Conservation (phyloP, 169 alveolate species). For the Plasmodium coatneyi region DNA sequence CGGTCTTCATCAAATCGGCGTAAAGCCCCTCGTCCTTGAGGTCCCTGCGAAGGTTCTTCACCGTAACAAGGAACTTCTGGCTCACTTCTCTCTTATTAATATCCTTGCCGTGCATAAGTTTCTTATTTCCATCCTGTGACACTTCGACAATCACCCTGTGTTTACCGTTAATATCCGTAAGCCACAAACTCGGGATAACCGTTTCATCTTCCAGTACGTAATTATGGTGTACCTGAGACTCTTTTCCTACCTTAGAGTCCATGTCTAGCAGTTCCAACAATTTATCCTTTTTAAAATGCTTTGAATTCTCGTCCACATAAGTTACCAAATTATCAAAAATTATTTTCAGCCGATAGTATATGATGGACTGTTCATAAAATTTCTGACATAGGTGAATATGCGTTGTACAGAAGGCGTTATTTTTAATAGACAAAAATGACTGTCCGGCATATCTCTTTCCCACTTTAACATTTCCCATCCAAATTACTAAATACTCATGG, state of each 20-base stretch:
- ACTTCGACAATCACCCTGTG: background rate
- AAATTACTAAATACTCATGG: background rate
- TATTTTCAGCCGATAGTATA: background rate
- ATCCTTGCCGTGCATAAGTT: background rate
- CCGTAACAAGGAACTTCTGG: background rate
- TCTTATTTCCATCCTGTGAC: background rate
- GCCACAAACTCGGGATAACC: background rate
- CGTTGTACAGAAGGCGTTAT: background rate
- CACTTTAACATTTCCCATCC: background rate
- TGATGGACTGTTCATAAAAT: conserved; percentile 7
- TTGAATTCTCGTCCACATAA: background rate
- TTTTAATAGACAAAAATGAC: background rate
- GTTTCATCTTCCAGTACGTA: background rate
- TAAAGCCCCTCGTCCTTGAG: background rate
- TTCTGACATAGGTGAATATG: conserved; percentile 34
- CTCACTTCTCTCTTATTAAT: background rate
- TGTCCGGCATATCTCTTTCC: background rate
- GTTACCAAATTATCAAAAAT: background rate
- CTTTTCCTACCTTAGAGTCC: background rate
- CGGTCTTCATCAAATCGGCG: background rate
- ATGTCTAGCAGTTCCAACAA: background rate
- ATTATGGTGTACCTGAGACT: background rate
- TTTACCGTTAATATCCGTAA: background rate
- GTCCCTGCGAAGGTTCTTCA: background rate
- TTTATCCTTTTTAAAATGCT: background rate